A percentile compares a stretch with the other conserved stretches of the same genome.
Evolutionary conservation across 176 grass and related monocot genomes (phyloP).

Genomic region (Triticum turgidum): DNA sequence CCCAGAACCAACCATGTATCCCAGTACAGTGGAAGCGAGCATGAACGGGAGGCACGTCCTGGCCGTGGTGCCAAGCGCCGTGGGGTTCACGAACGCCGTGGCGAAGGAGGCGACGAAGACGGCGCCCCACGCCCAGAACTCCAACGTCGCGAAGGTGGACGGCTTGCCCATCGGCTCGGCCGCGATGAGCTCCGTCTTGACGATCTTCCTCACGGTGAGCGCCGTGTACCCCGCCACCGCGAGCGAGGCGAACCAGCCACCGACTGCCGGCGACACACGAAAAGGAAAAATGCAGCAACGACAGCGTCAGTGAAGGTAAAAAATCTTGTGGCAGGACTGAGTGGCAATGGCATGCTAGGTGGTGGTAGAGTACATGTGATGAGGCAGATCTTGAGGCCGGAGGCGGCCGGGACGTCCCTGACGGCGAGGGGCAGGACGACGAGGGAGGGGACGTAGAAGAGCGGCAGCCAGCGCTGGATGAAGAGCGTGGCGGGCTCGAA

Average conservation of each 20-base stretch:
- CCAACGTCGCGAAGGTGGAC: constrained; percentile 51
- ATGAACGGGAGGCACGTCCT: constrained; percentile 84
- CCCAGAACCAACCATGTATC: constrained; percentile 95
- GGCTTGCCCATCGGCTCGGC: constrained; percentile 87
- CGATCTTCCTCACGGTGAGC: constrained; percentile 65
- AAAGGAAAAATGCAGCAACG: background rate
- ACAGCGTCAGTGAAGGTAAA: background rate
- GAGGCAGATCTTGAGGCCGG: constrained; percentile 75
- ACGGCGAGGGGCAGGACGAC: constrained; percentile 81
- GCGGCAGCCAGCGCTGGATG: constrained; percentile 86
- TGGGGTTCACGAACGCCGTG: constrained; percentile 51
- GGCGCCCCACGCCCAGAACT: constrained; percentile 60
- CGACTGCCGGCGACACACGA: constrained; percentile 28
- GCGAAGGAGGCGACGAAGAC: constrained; percentile 61
- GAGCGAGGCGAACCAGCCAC: constrained; percentile 79
- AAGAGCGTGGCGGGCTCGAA: constrained; percentile 82
- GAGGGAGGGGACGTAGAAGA: constrained; percentile 89
- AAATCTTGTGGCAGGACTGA: too few species aligned
- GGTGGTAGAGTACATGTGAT: constrained; percentile 51
- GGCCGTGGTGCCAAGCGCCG: constrained; percentile 64
- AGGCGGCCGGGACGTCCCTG: constrained; percentile 65
- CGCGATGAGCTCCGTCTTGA: constrained; percentile 70
- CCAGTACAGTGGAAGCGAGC: constrained; percentile 75
- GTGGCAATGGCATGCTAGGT: background rate
- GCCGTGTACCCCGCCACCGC: constrained; percentile 74